Base-by-base conservation (phyloP, 345 rosid genomes). In the Pistacia integerrima region DNA sequence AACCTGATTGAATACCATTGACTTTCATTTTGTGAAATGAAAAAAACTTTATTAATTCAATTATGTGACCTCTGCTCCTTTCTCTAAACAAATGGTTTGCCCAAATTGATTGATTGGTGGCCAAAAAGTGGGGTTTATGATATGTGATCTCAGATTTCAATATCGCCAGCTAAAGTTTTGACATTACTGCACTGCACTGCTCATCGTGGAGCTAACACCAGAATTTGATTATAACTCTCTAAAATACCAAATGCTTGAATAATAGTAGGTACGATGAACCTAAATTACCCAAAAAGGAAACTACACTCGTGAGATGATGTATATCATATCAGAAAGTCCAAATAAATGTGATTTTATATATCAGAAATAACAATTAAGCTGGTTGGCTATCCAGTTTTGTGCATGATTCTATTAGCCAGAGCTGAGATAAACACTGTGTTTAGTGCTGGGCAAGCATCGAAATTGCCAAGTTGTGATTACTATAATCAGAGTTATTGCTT, bases 241-340 rank as follows among this genome's bases (percentile, higher is more conserved):
- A 14, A 58, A 28, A 1, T 20, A 58, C 12, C 59, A 52, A 6
- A 57, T 14, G 55, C 17, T 51, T 12, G 13, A 51, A 30, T 52
- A 69, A 54, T 54, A 28, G 33, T 16, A 28, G 56, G n/a, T 67
- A 16, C 36, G 44, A 54, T 70, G 33, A 49, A 30, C 74, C 7
- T 2, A 54, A 17, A 28, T 73, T 48, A 25, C 76, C 77, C 62
- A 74, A 64, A 74, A 74, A 12, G 77, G 62, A 74, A 57, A 71
- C 4, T 33, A 69, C 46, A 41, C 46, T 5, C 14, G 17, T 3
- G 4, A 49, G 36, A 49, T 65, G 9, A 18, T 65, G 9, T 8
- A 67, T 6, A 46, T 1, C 14, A 64, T 38, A 22, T 35, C 17
- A 33, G 0, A 8, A 0, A 51, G 60, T 33, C 25, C 4, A 52